These are phyloP conservation scores for Casaregolazyma suthepensis DNA, from an alignment of 1,139 yeast genomes.

Conservation along the genomic window DNA sequence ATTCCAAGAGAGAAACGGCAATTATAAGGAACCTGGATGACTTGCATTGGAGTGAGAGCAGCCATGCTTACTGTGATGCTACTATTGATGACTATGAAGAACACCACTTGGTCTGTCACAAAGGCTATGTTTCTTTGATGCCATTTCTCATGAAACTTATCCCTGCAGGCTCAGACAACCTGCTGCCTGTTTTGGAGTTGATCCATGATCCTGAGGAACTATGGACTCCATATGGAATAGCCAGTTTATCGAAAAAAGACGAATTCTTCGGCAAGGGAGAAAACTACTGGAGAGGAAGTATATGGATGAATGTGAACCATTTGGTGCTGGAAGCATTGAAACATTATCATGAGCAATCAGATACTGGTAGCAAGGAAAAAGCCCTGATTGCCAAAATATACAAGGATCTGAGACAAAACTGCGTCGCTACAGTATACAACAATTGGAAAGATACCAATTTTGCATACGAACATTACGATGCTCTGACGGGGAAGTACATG, in stretches of 20 bases:
- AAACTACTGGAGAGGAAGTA: constrained; percentile 93
- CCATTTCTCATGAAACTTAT: constrained; percentile 77
- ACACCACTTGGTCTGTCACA: constrained; percentile 64
- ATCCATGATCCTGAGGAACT: constrained; percentile 65
- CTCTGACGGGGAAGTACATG: constrained; percentile 62
- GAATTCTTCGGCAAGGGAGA: constrained; percentile 68
- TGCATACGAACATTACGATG: constrained; percentile 90
- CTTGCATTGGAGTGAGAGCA: constrained; percentile 72
- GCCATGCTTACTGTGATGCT: constrained; percentile 74
- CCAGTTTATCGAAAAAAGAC: constrained; percentile 72
- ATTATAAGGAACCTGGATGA: constrained; percentile 59
- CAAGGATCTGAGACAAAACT: constrained; percentile 51
- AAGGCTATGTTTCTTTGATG: constrained; percentile 80
- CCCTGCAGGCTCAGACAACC: constrained; percentile 46
- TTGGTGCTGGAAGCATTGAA: constrained; percentile 64
- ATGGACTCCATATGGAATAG: constrained; percentile 74
- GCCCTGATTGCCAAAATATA: constrained; percentile 46
- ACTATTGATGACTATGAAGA: constrained; percentile 70
- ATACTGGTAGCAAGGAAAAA: constrained; percentile 26
- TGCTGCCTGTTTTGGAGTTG: constrained; percentile 47
- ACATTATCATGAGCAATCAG: constrained; percentile 39
- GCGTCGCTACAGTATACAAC: constrained; percentile 60
- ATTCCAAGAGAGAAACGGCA: constrained; percentile 47
- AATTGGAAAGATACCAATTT: constrained; percentile 74
- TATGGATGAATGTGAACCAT: constrained; percentile 91